Evolutionary conservation across 2,329 filamentous ascomycete species (phyloP), one percentile per base, ranked within the genome.

Genomic region (Nemania abortiva): DNA sequence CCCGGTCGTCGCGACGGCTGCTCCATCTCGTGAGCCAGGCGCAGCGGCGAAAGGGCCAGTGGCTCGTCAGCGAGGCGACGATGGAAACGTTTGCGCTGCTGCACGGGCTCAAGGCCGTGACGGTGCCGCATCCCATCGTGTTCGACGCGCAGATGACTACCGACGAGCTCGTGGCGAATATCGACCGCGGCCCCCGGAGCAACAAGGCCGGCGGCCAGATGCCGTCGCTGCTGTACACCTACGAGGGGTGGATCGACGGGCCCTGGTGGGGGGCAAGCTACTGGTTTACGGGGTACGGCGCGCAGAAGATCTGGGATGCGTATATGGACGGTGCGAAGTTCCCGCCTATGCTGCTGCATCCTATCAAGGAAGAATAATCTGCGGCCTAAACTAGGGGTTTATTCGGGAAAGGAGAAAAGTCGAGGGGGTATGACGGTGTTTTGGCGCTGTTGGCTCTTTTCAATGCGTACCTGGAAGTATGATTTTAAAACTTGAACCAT

Each of bases 51-150:
- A 83, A 86, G 74, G 88, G 87, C 68, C 91, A 89, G 79, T 89
- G 84, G 79, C 92, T 90, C 88, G 93, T 92, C 77, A 87, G 87
- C n/a, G 92, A 94, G 78, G 93, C 94, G 90, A 93, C 90, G 80
- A 90, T 91, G 1, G 86, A 90, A 0, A 87, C 85, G 0, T 86
- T 88, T 74, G 90, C 91, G 0, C 82, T 94, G 1, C 91, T 93
- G 73, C 91, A 92, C 75, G 91, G 91, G 1, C 84, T 92, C 74
- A 94, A 94, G 81, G 91, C 90, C 31, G 89, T 92, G 0, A 91
- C 90, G 75, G 92, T 91, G 1, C 93, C 93, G 0, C 93, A 96
- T 73, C 91, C 93, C 0, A 88, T 95, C 37, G 45, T 24, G 1
- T 65, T 74, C 54, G 37, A 13, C 2, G 53, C 57, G 11, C 20